phyloP scores from a whole-genome alignment of 257 asterid genomes.

The Paulownia fortunei region DNA sequence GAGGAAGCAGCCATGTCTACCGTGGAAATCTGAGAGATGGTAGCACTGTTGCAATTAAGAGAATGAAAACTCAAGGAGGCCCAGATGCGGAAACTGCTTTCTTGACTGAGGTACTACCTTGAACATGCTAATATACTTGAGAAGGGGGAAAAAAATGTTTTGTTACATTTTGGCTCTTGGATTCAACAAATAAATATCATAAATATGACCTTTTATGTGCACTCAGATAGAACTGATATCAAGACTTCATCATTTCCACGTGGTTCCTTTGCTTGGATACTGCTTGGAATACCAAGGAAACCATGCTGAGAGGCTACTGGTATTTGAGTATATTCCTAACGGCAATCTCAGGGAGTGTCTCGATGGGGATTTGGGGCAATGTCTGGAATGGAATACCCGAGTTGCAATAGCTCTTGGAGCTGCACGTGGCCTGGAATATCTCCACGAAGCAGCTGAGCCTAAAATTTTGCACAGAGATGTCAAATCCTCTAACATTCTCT shows the following conservation, averaged over 20 bases:
- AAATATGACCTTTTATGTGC: not conserved
- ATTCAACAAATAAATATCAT: not conserved
- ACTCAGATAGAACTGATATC: conserved; percentile 87
- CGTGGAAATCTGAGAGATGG: conserved; percentile 82
- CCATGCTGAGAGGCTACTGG: conserved; percentile 79
- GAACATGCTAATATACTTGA: not conserved
- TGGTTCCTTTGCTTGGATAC: conserved; percentile 92
- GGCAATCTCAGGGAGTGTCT: conserved; percentile 91
- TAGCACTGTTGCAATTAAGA: conserved; percentile 82
- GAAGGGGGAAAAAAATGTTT: not conserved
- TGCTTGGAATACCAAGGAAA: conserved; percentile 80
- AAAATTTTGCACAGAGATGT: conserved; percentile 96
- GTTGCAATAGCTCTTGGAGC: conserved; percentile 92
- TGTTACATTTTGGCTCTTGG: not conserved
- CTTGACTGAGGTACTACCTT: conserved; percentile 74
- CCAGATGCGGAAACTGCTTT: conserved; percentile 78
- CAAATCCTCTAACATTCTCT: conserved; percentile 87
- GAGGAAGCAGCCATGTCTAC: conserved; percentile 94
- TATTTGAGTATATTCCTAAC: conserved; percentile 82
- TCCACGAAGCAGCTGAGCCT: conserved; percentile 98
- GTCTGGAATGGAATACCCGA: conserved; percentile 79
- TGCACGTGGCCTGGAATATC: conserved; percentile 98
- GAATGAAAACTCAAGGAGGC: conserved; percentile 73
- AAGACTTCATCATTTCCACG: conserved; percentile 93
- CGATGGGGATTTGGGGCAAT: conserved; percentile 65